These are phyloP conservation scores for Aspergillus steynii DNA, from an alignment of 495 filamentous ascomycete genomes.

Conservation along the genomic window DNA sequence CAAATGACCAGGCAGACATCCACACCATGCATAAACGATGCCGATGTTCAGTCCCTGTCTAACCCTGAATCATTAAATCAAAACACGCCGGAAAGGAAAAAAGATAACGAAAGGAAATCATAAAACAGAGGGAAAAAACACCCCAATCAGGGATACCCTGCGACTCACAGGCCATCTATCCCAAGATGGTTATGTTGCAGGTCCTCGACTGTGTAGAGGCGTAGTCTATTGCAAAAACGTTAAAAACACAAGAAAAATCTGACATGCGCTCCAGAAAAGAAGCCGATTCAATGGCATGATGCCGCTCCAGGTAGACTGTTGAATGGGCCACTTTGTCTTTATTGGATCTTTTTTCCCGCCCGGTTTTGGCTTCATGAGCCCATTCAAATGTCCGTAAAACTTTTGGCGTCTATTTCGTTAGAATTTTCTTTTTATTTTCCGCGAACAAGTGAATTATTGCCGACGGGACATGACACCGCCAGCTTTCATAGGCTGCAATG, in stretches of 20 bases:
- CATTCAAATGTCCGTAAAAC: neutral
- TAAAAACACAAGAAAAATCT: neutral
- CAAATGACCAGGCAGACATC: neutral
- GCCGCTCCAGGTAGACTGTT: neutral
- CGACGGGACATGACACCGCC: constrained; percentile 42
- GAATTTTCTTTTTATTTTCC: neutral
- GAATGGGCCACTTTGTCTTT: neutral
- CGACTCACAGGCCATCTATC: neutral
- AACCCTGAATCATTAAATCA: constrained; percentile 11
- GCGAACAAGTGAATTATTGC: constrained; percentile 25
- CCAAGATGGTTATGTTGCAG: neutral
- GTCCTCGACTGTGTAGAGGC: neutral
- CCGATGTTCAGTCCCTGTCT: constrained; percentile 11
- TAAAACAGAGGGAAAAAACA: neutral
- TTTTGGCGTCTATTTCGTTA: constrained; percentile 4
- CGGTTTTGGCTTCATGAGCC: neutral
- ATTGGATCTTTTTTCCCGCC: constrained; percentile 8
- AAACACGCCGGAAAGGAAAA: constrained; percentile 5
- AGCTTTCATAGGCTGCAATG: constrained; percentile 47
- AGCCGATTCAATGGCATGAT: neutral
- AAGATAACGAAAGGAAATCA: constrained; percentile 3
- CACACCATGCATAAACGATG: neutral
- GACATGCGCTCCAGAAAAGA: neutral
- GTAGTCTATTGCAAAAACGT: neutral
- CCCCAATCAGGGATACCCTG: neutral